Conservation (phyloP, 108 stramenopile genomes). For the Fistulifera pelliculosa region DNA sequence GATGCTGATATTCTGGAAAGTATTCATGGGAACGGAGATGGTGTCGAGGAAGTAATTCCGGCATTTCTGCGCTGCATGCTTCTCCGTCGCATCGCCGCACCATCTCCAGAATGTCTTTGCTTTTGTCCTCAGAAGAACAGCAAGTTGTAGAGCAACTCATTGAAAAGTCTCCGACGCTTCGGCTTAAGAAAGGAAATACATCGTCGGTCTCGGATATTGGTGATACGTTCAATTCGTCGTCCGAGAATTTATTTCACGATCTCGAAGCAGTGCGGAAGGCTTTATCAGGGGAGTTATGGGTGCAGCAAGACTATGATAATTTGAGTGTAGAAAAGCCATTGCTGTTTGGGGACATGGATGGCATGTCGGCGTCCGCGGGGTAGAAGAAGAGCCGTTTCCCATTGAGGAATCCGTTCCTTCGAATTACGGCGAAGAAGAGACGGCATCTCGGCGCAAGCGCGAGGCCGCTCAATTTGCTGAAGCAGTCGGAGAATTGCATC, state of each 20-base stretch:
- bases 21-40: slow-evolving; percentile 16
- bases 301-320: slow-evolving; percentile 2
- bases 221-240: too few relatives aligned
- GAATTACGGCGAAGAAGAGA: slow-evolving; percentile 11
- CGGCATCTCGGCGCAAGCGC: slow-evolving; percentile 33
- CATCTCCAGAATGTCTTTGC: too few relatives aligned
- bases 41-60: too few relatives aligned
- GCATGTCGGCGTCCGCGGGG: not conserved
- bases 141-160: too few relatives aligned
- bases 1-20: slow-evolving; percentile 40
- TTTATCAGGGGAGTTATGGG: not conserved
- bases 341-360: not conserved
- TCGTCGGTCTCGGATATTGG: too few relatives aligned
- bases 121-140: too few relatives aligned
- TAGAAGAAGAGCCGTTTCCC: not conserved
- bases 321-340: not conserved
- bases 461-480: slow-evolving; percentile 72
- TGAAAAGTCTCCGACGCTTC: too few relatives aligned
- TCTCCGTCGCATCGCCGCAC: too few relatives aligned
- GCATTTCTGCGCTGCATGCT: too few relatives aligned
- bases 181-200: too few relatives aligned
- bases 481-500: slow-evolving; percentile 59
- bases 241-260: too few relatives aligned
- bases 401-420: not conserved
- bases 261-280: too few relatives aligned